A percentile compares a stretch with the other conserved stretches of the same genome.
Evolutionary conservation across 257 asterid species (phyloP).

Genomic region (Solanum pinnatisectum): DNA sequence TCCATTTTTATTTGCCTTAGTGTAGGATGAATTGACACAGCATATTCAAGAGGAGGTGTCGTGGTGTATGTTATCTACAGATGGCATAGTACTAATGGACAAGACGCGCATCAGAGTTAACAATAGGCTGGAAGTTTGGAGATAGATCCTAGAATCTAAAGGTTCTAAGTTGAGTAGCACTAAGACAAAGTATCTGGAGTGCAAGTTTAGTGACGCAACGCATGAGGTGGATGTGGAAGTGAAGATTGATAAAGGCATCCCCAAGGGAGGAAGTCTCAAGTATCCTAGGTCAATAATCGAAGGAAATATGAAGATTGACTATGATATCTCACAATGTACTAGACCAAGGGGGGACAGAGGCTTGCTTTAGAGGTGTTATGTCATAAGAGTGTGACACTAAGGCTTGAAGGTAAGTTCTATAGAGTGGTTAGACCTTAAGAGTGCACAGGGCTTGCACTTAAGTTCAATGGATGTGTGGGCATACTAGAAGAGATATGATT

Average conservation of each 20-base stretch:
- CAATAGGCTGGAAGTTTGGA: not conserved
- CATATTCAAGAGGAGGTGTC: not conserved
- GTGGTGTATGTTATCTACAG: not conserved
- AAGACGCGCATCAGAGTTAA: not conserved
- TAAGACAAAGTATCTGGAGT: too few species aligned
- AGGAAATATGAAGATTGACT: not conserved
- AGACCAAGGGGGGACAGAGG: not conserved
- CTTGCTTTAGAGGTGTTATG: not conserved
- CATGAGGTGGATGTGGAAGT: not conserved
- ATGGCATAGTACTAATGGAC: not conserved
- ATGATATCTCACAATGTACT: not conserved
- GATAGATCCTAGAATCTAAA: not conserved
- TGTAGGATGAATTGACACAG: not conserved
- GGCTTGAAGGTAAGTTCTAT: not conserved
- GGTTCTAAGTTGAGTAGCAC: not conserved
- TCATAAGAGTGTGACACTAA: not conserved
- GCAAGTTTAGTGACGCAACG: not conserved
- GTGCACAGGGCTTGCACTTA: too few species aligned
- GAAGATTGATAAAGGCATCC: not conserved
- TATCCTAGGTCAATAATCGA: not conserved
- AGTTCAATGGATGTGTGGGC: not conserved
- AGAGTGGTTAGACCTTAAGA: not conserved
- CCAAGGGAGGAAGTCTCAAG: not conserved
- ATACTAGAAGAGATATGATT: not conserved
- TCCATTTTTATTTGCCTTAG: not conserved